Conservation (phyloP, 129 eudicot species). For the Arctium lappa region DNA sequence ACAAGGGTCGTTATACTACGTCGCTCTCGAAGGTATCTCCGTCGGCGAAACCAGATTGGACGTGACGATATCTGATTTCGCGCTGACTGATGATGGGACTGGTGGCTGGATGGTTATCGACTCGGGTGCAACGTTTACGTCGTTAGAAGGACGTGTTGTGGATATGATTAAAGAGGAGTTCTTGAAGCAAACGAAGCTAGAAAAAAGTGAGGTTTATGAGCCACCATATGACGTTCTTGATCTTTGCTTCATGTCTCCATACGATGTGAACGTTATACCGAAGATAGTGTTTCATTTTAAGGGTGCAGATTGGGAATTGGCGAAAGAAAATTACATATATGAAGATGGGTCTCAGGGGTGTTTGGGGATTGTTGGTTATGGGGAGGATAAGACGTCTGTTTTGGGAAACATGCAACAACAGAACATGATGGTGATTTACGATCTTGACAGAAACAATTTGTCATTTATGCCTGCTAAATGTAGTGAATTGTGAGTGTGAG, state of each 20-base stretch:
- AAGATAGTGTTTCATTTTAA: conserved; percentile 35
- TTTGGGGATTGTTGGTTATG: conserved; percentile 33
- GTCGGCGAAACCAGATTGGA: conserved; percentile 25
- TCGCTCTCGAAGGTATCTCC: conserved; percentile 23
- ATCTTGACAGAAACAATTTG: conserved; percentile 30
- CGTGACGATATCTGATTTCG: background rate
- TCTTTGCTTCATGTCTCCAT: conserved; percentile 9
- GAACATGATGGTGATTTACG: conserved; percentile 39
- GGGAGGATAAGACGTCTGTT: conserved; percentile 18
- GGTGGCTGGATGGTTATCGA: conserved; percentile 33
- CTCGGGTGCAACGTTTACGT: conserved; percentile 34
- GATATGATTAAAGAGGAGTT: conserved; percentile 23
- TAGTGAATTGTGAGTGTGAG: conserved; percentile 15
- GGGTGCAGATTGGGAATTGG: conserved; percentile 32
- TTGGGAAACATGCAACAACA: conserved; percentile 48
- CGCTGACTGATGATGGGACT: conserved; percentile 24
- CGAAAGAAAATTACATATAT: conserved; percentile 32
- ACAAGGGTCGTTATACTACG: conserved; percentile 21
- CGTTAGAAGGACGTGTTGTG: conserved; percentile 9
- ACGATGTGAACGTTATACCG: conserved; percentile 8
- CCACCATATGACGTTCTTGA: conserved; percentile 5
- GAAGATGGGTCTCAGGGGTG: conserved; percentile 19
- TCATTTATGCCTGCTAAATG: conserved; percentile 42
- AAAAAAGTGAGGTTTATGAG: background rate
- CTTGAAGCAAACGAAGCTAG: conserved; percentile 17